Evolutionary conservation across 805 yeast genomes (phyloP).

Genomic region (Starmerella apicola): DNA sequence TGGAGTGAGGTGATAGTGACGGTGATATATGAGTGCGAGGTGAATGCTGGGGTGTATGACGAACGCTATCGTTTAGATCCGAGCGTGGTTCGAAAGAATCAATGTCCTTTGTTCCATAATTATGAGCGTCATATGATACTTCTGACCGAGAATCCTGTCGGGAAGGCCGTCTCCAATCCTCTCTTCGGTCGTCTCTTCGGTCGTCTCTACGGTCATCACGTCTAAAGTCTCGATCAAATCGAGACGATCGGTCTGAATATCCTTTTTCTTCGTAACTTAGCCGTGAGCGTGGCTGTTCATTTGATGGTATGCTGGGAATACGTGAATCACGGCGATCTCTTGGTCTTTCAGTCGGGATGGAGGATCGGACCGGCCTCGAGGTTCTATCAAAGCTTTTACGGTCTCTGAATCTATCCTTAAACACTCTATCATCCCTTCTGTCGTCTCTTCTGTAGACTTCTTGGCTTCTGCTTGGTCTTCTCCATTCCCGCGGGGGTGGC

Average conservation of each 20-base stretch:
- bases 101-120: too few species aligned
- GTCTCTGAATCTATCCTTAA: slow-evolving; percentile 7
- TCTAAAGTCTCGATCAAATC: too few species aligned
- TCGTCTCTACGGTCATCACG: neutral
- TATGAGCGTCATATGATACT: neutral
- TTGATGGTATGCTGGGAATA: slow-evolving; percentile 1
- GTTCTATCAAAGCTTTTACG: slow-evolving; percentile 5
- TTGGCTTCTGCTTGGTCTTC: slow-evolving; percentile 7
- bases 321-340: slow-evolving; percentile 2
- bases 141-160: neutral
- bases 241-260: slow-evolving; percentile 1
- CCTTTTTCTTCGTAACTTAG: neutral
- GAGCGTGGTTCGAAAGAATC: too few species aligned
- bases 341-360: neutral
- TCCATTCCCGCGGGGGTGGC: slow-evolving; percentile 4
- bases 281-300: slow-evolving; percentile 3
- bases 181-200: slow-evolving; percentile 2
- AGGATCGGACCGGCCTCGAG: neutral
- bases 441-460: slow-evolving; percentile 4
- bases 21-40: too few species aligned
- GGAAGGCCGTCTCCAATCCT: neutral
- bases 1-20: too few species aligned
- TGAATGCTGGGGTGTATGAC: too few species aligned
- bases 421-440: slow-evolving; percentile 15
- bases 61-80: too few species aligned